Percentiles rank a stretch among this genome's conserved stretches.
Conservation (phyloP, 495 filamentous ascomycete species). For the Penicillium fimorum region DNA sequence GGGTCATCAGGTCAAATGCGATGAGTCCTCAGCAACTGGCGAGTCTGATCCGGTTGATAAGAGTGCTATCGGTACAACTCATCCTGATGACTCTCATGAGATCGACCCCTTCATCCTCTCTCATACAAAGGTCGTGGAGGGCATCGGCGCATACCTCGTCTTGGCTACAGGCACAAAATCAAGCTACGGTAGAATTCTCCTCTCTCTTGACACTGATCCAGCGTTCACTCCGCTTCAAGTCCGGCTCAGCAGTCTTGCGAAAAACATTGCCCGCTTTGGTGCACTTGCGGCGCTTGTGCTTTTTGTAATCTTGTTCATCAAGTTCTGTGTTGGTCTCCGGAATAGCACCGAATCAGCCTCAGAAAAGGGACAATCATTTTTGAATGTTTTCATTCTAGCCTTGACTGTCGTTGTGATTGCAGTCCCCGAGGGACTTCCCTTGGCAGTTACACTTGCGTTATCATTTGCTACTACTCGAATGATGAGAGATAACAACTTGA, state of each 20-base stretch:
- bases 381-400: conserved; percentile 58
- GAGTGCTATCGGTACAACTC: conserved; percentile 57
- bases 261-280: conserved; percentile 82
- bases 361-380: conserved; percentile 43
- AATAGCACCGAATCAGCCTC: conserved; percentile 60
- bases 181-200: conserved; percentile 79
- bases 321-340: conserved; percentile 63
- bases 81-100: conserved; percentile 35
- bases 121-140: conserved; percentile 79
- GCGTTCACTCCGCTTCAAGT: conserved; percentile 81
- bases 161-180: conserved; percentile 79
- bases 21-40: conserved; percentile 71
- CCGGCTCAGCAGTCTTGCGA: conserved; percentile 75
- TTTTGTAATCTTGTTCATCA: conserved; percentile 77
- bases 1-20: conserved; percentile 64
- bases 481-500: conserved; percentile 59
- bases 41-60: conserved; percentile 64
- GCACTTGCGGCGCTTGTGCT: conserved; percentile 70
- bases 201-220: conserved; percentile 76
- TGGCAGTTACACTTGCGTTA: conserved; percentile 56
- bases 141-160: conserved; percentile 73
- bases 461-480: conserved; percentile 59
- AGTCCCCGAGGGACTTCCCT: conserved; percentile 63
- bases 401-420: conserved; percentile 64
- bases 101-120: conserved; percentile 68